Percentiles rank a stretch among this genome's conserved stretches.
Evolutionary conservation across 768 basidiomycete genomes (phyloP).

Genomic region (Crepidotus variabilis): DNA sequence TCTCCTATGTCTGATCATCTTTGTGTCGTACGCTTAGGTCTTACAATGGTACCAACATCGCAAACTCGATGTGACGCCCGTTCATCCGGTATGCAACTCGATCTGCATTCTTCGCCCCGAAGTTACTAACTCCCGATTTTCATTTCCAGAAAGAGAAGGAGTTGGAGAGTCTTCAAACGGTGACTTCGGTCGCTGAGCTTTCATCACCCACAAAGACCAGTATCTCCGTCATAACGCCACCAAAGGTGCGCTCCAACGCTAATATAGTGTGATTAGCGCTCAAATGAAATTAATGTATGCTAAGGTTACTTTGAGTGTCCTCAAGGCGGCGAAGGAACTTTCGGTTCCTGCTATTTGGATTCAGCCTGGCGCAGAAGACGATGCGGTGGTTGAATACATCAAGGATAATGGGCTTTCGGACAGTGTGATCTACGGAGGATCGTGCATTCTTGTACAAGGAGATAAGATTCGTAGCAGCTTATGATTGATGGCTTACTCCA

Average conservation of each 20-base stretch:
- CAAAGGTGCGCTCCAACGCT: constrained; percentile 42
- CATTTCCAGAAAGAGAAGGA: constrained; percentile 58
- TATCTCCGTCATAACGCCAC: constrained; percentile 75
- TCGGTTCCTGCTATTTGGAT: constrained; percentile 81
- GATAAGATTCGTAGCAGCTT: constrained; percentile 46
- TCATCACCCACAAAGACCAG: constrained; percentile 61
- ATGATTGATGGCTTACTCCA: neutral
- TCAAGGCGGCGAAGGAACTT: constrained; percentile 67
- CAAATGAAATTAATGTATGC: neutral
- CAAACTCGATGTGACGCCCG: constrained; percentile 57
- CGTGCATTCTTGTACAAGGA: constrained; percentile 79
- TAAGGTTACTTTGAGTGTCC: constrained; percentile 68
- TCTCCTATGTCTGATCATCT: neutral
- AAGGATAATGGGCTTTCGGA: constrained; percentile 59
- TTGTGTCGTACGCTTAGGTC: constrained; percentile 38
- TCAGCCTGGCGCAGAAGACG: constrained; percentile 84
- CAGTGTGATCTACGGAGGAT: constrained; percentile 76
- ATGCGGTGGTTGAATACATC: constrained; percentile 59
- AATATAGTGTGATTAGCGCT: neutral
- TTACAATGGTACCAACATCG: constrained; percentile 73
- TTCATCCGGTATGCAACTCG: constrained; percentile 60
- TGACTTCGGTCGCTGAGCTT: constrained; percentile 54
- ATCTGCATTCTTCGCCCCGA: neutral
- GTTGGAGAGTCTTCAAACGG: constrained; percentile 60
- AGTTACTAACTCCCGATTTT: constrained; percentile 1